phyloP scores from a whole-genome alignment of 345 rosid genomes.

The Adansonia digitata region DNA sequence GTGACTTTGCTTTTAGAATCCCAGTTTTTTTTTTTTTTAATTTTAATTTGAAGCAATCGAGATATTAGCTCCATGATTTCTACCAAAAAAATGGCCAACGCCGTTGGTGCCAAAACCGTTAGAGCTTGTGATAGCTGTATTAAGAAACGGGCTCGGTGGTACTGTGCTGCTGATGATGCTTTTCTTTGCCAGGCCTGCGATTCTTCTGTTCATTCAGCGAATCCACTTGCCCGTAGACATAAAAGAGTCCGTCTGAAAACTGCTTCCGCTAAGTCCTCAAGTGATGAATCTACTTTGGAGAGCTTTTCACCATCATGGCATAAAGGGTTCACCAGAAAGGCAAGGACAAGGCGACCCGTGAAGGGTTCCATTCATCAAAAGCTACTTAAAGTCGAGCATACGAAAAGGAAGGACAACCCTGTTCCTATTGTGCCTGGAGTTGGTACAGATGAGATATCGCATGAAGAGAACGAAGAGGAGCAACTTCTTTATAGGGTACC shows the following conservation, averaged over 20 bases:
- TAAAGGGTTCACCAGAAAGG: slow-evolving; percentile 71
- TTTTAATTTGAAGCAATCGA: background rate
- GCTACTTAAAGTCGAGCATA: slow-evolving; percentile 7
- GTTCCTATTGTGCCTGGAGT: slow-evolving; percentile 70
- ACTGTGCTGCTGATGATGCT: slow-evolving; percentile 94
- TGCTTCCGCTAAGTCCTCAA: slow-evolving; percentile 36
- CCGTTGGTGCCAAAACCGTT: slow-evolving; percentile 73
- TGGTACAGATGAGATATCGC: slow-evolving; percentile 50
- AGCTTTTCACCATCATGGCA: slow-evolving; percentile 55
- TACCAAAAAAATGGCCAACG: slow-evolving; percentile 51
- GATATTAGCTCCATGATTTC: slow-evolving; percentile 26
- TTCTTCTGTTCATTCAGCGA: slow-evolving; percentile 78
- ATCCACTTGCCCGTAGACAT: slow-evolving; percentile 76
- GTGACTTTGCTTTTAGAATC: background rate
- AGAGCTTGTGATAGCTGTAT: slow-evolving; percentile 87
- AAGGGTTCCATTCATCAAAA: slow-evolving; percentile 16
- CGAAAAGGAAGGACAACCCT: slow-evolving; percentile 9
- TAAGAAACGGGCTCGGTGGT: slow-evolving; percentile 79
- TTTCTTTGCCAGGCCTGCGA: slow-evolving; percentile 93
- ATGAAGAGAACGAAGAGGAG: slow-evolving; percentile 61
- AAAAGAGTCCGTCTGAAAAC: slow-evolving; percentile 74
- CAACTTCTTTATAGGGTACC: slow-evolving; percentile 89
- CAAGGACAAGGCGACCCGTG: slow-evolving; percentile 68
- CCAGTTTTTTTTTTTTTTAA: background rate
- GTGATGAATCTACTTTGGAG: background rate